A percentile compares a stretch with the other conserved stretches of the same genome.
phyloP scores from a whole-genome alignment of 495 filamentous ascomycete genomes.

The Lophiotrema nucula region DNA sequence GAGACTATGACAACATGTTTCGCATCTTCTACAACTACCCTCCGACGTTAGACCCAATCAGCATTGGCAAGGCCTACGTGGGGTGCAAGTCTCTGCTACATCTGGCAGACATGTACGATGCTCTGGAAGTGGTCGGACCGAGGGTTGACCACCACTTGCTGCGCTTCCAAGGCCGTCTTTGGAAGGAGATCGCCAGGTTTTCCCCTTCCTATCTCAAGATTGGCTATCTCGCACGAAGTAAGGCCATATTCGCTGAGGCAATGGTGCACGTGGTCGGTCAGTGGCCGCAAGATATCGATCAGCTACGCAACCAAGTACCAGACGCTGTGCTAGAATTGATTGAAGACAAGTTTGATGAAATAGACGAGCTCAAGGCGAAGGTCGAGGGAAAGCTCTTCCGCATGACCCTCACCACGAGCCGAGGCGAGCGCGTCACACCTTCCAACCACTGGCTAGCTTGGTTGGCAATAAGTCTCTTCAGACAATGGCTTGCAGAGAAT shows the following conservation, averaged over 20 bases:
- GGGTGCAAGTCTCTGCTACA: conserved; percentile 85
- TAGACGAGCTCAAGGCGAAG: conserved; percentile 64
- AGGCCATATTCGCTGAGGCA: conserved; percentile 85
- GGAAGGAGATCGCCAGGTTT: conserved; percentile 94
- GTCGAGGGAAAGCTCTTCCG: conserved; percentile 78
- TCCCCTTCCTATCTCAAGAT: conserved; percentile 87
- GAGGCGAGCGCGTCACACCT: conserved; percentile 78
- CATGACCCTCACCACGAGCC: conserved; percentile 71
- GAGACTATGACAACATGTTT: conserved; percentile 91
- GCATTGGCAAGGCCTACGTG: conserved; percentile 85
- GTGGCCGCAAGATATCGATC: conserved; percentile 77
- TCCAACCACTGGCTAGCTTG: conserved; percentile 78
- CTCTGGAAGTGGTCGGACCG: conserved; percentile 78
- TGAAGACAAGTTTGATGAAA: conserved; percentile 76
- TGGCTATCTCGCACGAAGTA: conserved; percentile 77
- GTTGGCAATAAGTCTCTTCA: conserved; percentile 79
- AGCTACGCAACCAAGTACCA: conserved; percentile 68
- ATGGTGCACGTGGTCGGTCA: conserved; percentile 89
- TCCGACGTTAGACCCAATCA: conserved; percentile 73
- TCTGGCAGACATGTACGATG: conserved; percentile 89
- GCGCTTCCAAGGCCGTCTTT: conserved; percentile 82
- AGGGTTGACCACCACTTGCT: conserved; percentile 91
- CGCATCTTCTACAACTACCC: conserved; percentile 91
- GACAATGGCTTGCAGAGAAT: conserved; percentile 87
- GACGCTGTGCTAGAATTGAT: conserved; percentile 78